These are phyloP conservation scores for Aspergillus sp. DNA, from an alignment of 2,329 filamentous ascomycete species.

Conservation along the genomic window DNA sequence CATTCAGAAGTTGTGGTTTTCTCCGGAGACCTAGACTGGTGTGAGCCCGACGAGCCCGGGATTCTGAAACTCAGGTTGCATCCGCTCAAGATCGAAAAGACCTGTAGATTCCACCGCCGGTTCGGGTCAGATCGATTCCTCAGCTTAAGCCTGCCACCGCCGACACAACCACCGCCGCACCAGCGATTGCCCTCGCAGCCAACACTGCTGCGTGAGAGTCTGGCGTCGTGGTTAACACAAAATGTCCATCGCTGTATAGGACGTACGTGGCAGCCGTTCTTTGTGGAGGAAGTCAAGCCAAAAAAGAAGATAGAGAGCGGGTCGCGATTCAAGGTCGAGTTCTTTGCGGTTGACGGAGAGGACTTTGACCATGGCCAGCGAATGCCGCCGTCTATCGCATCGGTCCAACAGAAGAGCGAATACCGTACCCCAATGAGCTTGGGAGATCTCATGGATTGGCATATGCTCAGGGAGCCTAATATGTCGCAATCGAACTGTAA, in stretches of 20 bases:
- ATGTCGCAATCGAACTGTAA: conserved; percentile 34
- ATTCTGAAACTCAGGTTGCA: conserved; percentile 35
- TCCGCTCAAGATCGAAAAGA: conserved; percentile 34
- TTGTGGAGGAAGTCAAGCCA: conserved; percentile 32
- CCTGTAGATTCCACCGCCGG: conserved; percentile 39
- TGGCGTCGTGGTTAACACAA: conserved; percentile 34
- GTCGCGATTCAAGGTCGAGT: conserved; percentile 25
- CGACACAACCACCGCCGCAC: conserved; percentile 20
- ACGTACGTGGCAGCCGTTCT: conserved; percentile 39
- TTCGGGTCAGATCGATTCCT: conserved; percentile 42
- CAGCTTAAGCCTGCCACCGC: conserved; percentile 30
- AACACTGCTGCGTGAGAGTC: conserved; percentile 23
- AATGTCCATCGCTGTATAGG: conserved; percentile 34
- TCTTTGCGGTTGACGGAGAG: conserved; percentile 39
- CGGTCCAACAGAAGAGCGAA: conserved; percentile 16
- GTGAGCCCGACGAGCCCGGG: conserved; percentile 21
- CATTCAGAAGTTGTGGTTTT: conserved; percentile 33
- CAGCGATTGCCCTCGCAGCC: conserved; percentile 15
- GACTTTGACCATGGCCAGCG: conserved; percentile 26
- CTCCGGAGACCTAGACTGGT: conserved; percentile 35
- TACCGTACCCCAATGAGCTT: conserved; percentile 31
- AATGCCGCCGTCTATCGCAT: conserved; percentile 11
- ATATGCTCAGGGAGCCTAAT: conserved; percentile 33
- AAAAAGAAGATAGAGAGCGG: conserved; percentile 21
- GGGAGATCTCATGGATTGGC: conserved; percentile 38